Evolutionary conservation across 1,139 yeast genomes (phyloP), one percentile per base, ranked within the genome.

Genomic region (Hemisphaericaspora subhashii): DNA sequence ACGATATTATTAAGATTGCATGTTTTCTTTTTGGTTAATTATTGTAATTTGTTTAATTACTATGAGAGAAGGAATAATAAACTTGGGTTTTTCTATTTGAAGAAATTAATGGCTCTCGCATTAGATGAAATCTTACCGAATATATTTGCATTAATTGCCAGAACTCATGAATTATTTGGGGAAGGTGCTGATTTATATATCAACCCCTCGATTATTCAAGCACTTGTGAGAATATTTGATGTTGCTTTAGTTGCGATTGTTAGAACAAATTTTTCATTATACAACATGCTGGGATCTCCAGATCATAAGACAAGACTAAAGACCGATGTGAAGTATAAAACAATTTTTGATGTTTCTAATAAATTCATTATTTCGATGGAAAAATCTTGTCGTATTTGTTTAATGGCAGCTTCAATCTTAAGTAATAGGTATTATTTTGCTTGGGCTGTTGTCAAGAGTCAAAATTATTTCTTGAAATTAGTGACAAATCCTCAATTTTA

Each of bases 341-440:
- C 37, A 5, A 43, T 49, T 15, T 57, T 50, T 42, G 57, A 50
- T 27, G 38, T 53, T 4, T 46, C 61, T 16, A 54, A 62, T 37
- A 51, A 48, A 36, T 43, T 59, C 3, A 62, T 68, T 3, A 51
- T 59, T 1, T 47, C 55, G 4, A 48, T 66, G 35, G 65, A 67
- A 2, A 49, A 65, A 38, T 57, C 62, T 27, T 55, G 63, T 7
- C 67, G 68, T 40, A 60, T 62, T 17, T 57, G 64, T 9, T 55
- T 66, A 31, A 56, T 60, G 1, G 60, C 59, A 3, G 57, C 62
- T 18, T 57, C 62, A 3, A 62, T 58, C 28, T 49, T 66, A 8
- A 65, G 77, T 38, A 62, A 66, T 37, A 55, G 73, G 31, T 74
- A 74, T 49, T 75, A 69, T 46, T 69, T 66, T 51, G 77, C 79